Base-by-base conservation (phyloP, 805 yeast species). In the Hanseniaspora guilliermondii region DNA sequence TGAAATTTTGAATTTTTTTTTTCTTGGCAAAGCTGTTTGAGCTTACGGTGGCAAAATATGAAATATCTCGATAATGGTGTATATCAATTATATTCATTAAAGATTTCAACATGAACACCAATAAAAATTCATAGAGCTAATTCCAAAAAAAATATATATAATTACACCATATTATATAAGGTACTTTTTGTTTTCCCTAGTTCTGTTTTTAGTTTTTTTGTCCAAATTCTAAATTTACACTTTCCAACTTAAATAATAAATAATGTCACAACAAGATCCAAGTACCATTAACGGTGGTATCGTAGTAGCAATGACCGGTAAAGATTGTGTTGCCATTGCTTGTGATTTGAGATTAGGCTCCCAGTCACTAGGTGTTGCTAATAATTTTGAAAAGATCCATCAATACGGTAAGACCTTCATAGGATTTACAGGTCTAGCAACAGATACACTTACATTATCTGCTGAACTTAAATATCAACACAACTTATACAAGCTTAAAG, bases 221-320 rank as follows among this genome's bases (percentile, higher is more conserved):
- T 16, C 14, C 2, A n/a, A 19, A n/a, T 19, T 17, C 16, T 19
- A n/a, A 17, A 16, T 17, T 16, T n/a, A 17, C 7, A 2, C 14
- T 37, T 19, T n/a, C 21, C 40, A 19, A 37, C 21, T 37, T 14
- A 1, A 19, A 37, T n/a, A 37, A 19, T 17, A 19, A 2, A 19
- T 39, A 42, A 47, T 47, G 52, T 47, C 52, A n/a, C 52, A 46
- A 24, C 56, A 54, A 44, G 56, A 54, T 48, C 56, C 56, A 54
- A 54, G 63, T 58, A 64, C 58, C 16, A 44, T 45, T 12, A 46
- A 55, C 68, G 87, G 97, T 72, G 98, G 99, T 71, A 78, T 95
- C 59, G 96, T 95, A 52, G 95, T 94, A 35, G 98, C 98, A 60
- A 93, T 93, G 99, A 83, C 83, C 25, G 99, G 99, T 63, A 89